Evolutionary conservation across 139 green algal species (phyloP).

Genomic region (Chlamydomonas incerta): DNA sequence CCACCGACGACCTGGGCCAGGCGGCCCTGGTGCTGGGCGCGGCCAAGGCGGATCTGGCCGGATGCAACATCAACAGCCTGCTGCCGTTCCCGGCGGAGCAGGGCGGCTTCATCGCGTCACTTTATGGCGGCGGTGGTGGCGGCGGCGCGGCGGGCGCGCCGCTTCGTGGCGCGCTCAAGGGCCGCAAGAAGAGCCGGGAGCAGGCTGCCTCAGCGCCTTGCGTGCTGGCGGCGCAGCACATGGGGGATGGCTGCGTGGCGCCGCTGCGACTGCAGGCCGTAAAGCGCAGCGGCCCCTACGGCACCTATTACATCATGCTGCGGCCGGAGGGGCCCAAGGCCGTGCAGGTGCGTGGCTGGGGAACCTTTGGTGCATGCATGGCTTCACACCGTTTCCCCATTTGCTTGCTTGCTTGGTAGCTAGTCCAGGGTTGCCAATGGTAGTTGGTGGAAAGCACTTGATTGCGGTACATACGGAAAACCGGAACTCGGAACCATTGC

Average conservation of each 20-base stretch:
- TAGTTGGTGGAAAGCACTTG: no score
- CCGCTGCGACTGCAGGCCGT: background rate
- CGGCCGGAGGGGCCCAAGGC: no score
- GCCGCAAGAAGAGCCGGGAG: background rate
- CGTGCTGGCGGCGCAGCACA: background rate
- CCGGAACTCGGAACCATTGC: no score
- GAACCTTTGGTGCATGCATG: no score
- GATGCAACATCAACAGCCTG: background rate
- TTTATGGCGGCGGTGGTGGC: background rate
- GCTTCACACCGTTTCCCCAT: no score
- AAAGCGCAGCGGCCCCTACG: no score
- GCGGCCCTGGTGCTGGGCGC: background rate
- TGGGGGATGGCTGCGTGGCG: background rate
- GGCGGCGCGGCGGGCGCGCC: no score
- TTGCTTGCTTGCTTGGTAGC: no score
- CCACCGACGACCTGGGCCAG: background rate
- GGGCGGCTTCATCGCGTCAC: no score
- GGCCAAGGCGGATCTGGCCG: background rate
- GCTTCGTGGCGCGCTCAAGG: background rate
- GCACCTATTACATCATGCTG: background rate
- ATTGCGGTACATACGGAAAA: no score
- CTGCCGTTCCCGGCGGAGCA: background rate
- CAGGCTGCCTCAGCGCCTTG: background rate
- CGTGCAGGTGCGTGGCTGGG: no score
- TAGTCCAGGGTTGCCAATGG: no score